Evolutionary conservation across 2,329 filamentous ascomycete genomes (phyloP), one percentile per base, ranked within the genome.

Genomic region (Xylaria sp.): DNA sequence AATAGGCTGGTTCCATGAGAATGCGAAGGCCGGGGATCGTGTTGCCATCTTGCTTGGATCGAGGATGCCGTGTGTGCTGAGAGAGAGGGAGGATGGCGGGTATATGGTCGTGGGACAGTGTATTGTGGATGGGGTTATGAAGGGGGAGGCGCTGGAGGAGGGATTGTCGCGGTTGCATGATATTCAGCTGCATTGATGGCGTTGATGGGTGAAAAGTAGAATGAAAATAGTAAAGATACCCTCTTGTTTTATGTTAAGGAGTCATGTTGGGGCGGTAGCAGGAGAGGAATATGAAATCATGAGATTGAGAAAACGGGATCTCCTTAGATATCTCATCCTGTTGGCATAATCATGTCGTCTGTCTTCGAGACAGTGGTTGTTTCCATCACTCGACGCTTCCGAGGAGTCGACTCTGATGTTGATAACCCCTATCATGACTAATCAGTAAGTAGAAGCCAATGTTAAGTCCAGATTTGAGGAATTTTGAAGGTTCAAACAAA

Each of bases 21-120:
- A 60, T 51, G 35, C 62, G 2, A 59, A 55, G 30, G 46, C 49
- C n/a, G 60, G 62, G 5, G 62, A 64, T 18, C 52, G 57, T 23
- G 47, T 60, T 4, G 60, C 46, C 3, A 55, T 62, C n/a, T 54
- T 64, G 1, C 19, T 64, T 9, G 62, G 62, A 2, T 54, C 60
- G 4, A 60, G 42, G 16, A 64, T 64, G 60, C 62, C 60, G 18
- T 64, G 62, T n/a, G 62, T 60, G 2, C 47, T 64, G 4, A 52
- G 62, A 7, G 54, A 58, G 10, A 59, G 53, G 51, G 11, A 52
- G 10, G 16, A 13, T 0, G 62, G 59, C 3, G 59, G 59, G 11
- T 62, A 59, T 53, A 54, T 18, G 10, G 35, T 62, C 13, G 57
- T 63, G 10, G 59, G 62, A 6, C 54, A 55, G 16, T 60, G 62